A percentile compares a stretch with the other conserved stretches of the same genome.
Conservation (phyloP, 768 basidiomycete species). For the Boletus pseudopeckii region DNA sequence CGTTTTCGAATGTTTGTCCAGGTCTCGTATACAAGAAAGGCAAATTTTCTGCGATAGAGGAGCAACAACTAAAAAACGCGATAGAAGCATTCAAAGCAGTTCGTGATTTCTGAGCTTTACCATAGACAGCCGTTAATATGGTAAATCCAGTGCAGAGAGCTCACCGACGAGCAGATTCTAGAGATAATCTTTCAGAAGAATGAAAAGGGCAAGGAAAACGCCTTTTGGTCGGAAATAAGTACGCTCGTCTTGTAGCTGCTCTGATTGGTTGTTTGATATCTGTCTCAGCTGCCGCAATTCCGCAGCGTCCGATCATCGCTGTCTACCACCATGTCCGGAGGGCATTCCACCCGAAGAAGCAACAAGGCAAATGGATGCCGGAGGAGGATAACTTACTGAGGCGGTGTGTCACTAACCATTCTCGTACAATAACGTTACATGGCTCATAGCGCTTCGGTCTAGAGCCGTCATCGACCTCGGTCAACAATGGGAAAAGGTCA, state of each 20-base stretch:
- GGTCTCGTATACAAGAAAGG: conserved; percentile 87
- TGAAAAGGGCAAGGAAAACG: conserved; percentile 55
- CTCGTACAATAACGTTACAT: neutral
- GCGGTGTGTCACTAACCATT: conserved; percentile 43
- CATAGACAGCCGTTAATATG: neutral
- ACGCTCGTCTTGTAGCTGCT: conserved; percentile 21
- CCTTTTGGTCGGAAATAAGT: conserved; percentile 85
- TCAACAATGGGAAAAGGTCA: conserved; percentile 80
- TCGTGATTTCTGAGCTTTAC: conserved; percentile 22
- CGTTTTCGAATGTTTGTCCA: conserved; percentile 26
- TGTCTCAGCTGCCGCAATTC: conserved; percentile 58
- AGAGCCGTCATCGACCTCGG: conserved; percentile 72
- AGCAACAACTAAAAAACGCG: conserved; percentile 58
- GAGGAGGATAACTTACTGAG: conserved; percentile 63
- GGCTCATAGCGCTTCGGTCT: conserved; percentile 4
- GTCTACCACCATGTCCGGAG: conserved; percentile 82
- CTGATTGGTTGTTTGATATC: conserved; percentile 6
- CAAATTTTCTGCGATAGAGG: conserved; percentile 80
- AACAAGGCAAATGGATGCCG: conserved; percentile 66
- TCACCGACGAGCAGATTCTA: conserved; percentile 52
- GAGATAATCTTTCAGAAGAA: conserved; percentile 68
- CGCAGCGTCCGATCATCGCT: conserved; percentile 75
- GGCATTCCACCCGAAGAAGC: conserved; percentile 62
- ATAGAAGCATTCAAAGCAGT: conserved; percentile 63
- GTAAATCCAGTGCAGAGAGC: conserved; percentile 42